Conservation (phyloP, 352 stramenopile species). For the Phytophthora constricta region DNA sequence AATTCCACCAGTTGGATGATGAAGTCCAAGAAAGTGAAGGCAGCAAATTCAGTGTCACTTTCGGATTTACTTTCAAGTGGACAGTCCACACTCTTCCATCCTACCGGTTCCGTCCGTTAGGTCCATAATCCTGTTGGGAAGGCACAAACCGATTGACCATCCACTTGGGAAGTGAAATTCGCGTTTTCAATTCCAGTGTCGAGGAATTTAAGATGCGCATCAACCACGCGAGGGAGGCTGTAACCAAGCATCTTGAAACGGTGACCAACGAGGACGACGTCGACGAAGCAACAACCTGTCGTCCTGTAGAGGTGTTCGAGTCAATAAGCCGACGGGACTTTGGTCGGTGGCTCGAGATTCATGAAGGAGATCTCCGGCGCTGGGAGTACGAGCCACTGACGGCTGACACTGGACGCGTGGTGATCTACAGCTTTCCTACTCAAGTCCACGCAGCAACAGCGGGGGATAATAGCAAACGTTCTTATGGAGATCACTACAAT, state of each 20-base stretch:
- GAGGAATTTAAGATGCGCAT: background rate
- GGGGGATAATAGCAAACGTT: background rate
- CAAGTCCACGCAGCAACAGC: constrained; percentile 7
- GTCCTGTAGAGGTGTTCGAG: constrained; percentile 25
- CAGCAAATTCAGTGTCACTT: no score
- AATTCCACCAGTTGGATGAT: no score
- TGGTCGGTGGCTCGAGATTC: constrained; percentile 8
- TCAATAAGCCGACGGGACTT: constrained; percentile 20
- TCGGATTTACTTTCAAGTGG: no score
- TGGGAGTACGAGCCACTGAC: constrained; percentile 32
- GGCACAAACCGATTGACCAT: no score
- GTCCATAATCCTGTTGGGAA: no score
- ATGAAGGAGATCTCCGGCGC: constrained; percentile 16
- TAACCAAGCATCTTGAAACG: background rate
- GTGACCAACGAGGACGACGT: background rate
- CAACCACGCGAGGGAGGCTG: background rate
- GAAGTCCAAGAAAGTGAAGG: no score
- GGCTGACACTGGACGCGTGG: background rate
- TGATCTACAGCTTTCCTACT: constrained; percentile 13
- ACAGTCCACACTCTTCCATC: no score
- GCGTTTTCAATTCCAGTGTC: no score
- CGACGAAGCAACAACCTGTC: background rate
- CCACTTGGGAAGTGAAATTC: no score
- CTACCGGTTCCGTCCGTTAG: no score
- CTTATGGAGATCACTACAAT: constrained; percentile 1